These are phyloP conservation scores for Pyrenophora graminea DNA, from an alignment of 2,329 filamentous ascomycete species.

Conservation along the genomic window DNA sequence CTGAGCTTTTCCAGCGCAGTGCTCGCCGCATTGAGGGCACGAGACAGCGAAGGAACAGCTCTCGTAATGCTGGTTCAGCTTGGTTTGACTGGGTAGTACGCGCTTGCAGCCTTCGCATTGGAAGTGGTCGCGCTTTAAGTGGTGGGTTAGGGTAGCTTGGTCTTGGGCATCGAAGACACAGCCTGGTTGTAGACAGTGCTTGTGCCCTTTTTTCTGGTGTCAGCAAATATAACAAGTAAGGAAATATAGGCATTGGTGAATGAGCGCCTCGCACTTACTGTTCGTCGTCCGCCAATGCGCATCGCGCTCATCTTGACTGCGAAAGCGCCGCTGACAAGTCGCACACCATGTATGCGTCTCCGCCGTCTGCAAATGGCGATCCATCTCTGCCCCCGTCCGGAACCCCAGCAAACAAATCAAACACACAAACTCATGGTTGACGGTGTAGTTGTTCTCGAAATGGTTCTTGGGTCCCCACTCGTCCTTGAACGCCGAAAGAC, in stretches of 20 bases:
- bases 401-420: constrained; percentile 38
- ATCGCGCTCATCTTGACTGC: constrained; percentile 38
- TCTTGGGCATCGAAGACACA: constrained; percentile 38
- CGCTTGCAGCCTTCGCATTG: constrained; percentile 36
- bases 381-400: constrained; percentile 22
- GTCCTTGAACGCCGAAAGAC: constrained; percentile 41
- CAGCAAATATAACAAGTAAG: neutral
- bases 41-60: constrained; percentile 22
- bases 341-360: constrained; percentile 37
- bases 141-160: constrained; percentile 22
- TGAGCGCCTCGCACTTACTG: constrained; percentile 18
- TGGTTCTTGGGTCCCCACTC: constrained; percentile 40
- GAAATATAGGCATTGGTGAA: no score
- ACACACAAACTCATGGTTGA: constrained; percentile 36
- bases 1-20: constrained; percentile 24
- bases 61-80: constrained; percentile 32
- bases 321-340: constrained; percentile 34
- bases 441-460: constrained; percentile 39
- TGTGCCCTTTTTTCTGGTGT: constrained; percentile 25
- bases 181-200: constrained; percentile 39
- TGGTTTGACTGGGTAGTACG: constrained; percentile 35
- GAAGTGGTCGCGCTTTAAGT: constrained; percentile 37
- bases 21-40: constrained; percentile 26
- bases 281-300: constrained; percentile 38
- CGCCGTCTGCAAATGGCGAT: constrained; percentile 29